phyloP scores from a whole-genome alignment of 1,284 basidiomycete species.

The Filobasidium uniguttulatum region DNA sequence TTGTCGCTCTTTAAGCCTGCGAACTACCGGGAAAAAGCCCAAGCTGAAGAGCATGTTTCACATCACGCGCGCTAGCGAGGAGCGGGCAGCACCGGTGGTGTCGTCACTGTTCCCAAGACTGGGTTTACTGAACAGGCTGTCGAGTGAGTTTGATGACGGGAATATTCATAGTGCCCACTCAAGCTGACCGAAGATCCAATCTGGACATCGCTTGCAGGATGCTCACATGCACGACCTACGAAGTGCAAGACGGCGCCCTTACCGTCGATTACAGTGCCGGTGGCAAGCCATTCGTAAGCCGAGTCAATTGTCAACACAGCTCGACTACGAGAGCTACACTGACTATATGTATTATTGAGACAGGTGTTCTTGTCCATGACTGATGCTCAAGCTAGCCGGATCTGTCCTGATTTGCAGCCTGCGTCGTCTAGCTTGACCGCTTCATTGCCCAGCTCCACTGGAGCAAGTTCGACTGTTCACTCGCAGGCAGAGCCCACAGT shows the following conservation, averaged over 20 bases:
- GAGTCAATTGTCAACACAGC: not conserved
- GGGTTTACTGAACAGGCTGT: not conserved
- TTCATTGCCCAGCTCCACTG: not conserved
- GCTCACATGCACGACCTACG: not conserved
- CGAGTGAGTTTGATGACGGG: not conserved
- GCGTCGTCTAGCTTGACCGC: not conserved
- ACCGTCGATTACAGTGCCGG: not conserved
- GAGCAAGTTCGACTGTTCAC: no score
- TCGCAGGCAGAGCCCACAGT: no score
- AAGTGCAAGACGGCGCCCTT: not conserved
- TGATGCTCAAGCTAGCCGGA: not conserved
- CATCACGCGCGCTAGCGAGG: not conserved
- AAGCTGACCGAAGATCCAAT: not conserved
- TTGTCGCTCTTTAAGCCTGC: not conserved
- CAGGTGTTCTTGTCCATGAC: not conserved
- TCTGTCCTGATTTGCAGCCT: not conserved
- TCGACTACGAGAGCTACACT: not conserved
- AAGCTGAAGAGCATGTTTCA: not conserved
- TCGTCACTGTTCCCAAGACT: not conserved
- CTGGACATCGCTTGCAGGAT: not conserved
- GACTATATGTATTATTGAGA: not conserved
- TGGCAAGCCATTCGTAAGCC: not conserved
- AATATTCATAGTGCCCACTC: not conserved
- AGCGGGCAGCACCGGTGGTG: not conserved
- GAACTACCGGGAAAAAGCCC: not conserved